These are phyloP conservation scores for Solanum arcanum DNA, from an alignment of 257 asterid genomes.

Conservation along the genomic window DNA sequence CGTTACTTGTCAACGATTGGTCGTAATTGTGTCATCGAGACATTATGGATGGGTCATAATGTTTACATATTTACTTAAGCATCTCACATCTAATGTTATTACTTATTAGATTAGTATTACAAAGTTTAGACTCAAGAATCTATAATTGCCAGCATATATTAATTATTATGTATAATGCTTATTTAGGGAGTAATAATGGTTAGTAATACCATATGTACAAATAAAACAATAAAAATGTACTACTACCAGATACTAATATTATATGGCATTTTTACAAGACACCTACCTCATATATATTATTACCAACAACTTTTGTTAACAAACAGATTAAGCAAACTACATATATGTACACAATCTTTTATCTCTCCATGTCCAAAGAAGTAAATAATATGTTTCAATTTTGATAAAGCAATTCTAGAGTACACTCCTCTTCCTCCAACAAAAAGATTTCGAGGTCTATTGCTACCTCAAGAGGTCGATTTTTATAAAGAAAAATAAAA, in stretches of 20 bases:
- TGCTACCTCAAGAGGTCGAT: accelerated
- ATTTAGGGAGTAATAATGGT: neutral
- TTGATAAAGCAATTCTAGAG: neutral
- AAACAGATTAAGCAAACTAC: neutral
- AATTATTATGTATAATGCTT: neutral
- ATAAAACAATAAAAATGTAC: neutral
- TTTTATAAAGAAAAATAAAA: too few relatives aligned
- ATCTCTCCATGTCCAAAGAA: neutral
- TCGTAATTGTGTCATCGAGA: neutral
- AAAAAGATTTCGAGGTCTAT: neutral
- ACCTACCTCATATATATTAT: neutral
- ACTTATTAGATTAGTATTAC: neutral
- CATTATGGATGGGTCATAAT: neutral
- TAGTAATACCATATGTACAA: neutral
- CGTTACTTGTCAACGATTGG: neutral
- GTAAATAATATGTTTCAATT: neutral
- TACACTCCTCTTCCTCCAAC: neutral
- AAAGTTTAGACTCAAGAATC: neutral
- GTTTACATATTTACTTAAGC: neutral
- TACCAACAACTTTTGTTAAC: neutral
- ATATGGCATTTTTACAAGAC: neutral
- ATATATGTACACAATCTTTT: neutral
- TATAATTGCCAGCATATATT: neutral
- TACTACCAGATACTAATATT: neutral
- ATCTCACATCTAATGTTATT: neutral